phyloP scores from a whole-genome alignment of 1,284 basidiomycete species.

The Irpex sp. region DNA sequence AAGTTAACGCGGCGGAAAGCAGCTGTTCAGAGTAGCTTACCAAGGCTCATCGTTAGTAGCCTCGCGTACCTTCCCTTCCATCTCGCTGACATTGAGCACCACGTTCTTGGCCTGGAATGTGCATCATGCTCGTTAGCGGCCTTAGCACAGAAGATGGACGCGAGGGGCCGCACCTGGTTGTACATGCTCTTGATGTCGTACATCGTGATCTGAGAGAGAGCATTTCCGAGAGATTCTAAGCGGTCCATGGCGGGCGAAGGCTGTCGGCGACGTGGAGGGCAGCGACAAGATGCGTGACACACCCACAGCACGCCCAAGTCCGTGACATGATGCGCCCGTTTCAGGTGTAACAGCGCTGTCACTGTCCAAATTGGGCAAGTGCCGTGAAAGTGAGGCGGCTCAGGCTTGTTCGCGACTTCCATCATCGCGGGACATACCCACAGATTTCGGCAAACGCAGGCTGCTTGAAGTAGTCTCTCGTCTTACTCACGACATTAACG shows the following conservation, averaged over 20 bases:
- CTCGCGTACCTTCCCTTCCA: slow-evolving; percentile 96
- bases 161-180: slow-evolving; percentile 62
- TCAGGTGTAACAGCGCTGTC: background rate
- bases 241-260: slow-evolving; percentile 30
- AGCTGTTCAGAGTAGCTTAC: slow-evolving; percentile 37
- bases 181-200: slow-evolving; percentile 95
- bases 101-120: slow-evolving; percentile 73
- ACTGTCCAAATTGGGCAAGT: background rate
- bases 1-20: slow-evolving; percentile 1
- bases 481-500: slow-evolving; percentile 9
- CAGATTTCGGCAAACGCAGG: background rate
- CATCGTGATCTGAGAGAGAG: slow-evolving; percentile 74
- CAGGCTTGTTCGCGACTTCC: background rate
- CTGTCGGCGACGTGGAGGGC: slow-evolving; percentile 5
- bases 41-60: slow-evolving; percentile 99
- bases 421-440: background rate
- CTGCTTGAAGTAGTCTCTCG: background rate
- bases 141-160: background rate
- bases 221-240: slow-evolving; percentile 63
- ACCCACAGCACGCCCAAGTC: background rate
- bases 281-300: slow-evolving; percentile 3
- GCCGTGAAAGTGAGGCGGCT: slow-evolving; percentile 1
- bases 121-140: background rate
- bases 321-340: background rate
- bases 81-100: slow-evolving; percentile 94